A percentile compares a stretch with the other conserved stretches of the same genome.
phyloP scores from a whole-genome alignment of 495 filamentous ascomycete genomes.

The Xylaria cubensis region DNA sequence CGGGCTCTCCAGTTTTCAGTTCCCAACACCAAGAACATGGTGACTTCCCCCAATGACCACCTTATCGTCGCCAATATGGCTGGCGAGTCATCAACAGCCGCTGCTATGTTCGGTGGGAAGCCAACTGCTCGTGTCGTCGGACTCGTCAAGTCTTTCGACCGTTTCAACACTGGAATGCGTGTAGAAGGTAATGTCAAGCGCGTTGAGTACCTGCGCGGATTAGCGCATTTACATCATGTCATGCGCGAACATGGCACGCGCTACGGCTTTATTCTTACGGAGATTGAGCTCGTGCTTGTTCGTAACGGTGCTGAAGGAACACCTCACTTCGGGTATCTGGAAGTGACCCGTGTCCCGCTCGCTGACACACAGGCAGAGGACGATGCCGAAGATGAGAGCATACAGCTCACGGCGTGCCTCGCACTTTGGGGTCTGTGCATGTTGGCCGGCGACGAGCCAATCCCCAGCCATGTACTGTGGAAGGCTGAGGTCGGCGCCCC shows the following conservation, averaged over 20 bases:
- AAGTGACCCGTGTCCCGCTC: slow-evolving; percentile 70
- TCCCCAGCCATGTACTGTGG: slow-evolving; percentile 71
- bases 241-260: slow-evolving; percentile 93
- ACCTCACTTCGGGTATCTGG: slow-evolving; percentile 85
- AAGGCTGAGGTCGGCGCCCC: slow-evolving; percentile 82
- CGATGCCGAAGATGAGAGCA: slow-evolving; percentile 45
- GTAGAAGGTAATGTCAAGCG: slow-evolving; percentile 78
- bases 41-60: slow-evolving; percentile 60
- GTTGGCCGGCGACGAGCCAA: slow-evolving; percentile 76
- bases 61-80: slow-evolving; percentile 69
- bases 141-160: slow-evolving; percentile 85
- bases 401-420: slow-evolving; percentile 62
- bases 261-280: slow-evolving; percentile 93
- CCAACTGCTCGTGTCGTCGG: slow-evolving; percentile 83
- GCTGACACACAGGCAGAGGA: slow-evolving; percentile 43
- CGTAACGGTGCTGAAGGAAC: slow-evolving; percentile 75
- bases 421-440: slow-evolving; percentile 69
- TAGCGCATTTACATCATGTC: slow-evolving; percentile 81
- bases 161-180: slow-evolving; percentile 94
- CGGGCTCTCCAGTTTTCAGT: slow-evolving; percentile 65
- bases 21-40: slow-evolving; percentile 56
- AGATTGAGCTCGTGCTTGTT: slow-evolving; percentile 91
- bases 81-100: slow-evolving; percentile 53
- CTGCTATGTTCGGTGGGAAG: slow-evolving; percentile 70
- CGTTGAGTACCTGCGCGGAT: slow-evolving; percentile 82